Percentiles rank a stretch among this genome's conserved stretches.
These are phyloP conservation scores for Dothideomycetes sp. DNA, from an alignment of 2,329 filamentous ascomycete species.

Conservation along the genomic window DNA sequence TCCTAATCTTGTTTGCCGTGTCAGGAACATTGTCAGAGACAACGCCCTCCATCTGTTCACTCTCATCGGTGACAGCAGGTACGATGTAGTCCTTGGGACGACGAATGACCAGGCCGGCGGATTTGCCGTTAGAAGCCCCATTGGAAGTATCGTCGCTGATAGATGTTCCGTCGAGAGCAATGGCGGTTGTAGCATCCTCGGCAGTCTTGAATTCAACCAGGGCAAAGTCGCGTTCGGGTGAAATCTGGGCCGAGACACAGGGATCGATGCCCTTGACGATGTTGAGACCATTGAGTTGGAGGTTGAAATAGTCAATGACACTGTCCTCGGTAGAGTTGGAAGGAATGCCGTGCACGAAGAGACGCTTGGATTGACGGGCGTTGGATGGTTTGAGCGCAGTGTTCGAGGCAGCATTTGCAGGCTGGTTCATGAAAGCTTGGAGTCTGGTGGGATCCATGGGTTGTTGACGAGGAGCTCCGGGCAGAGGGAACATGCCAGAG, in stretches of 20 bases:
- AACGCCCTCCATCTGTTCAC: conserved; percentile 63
- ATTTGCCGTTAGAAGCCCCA: conserved; percentile 44
- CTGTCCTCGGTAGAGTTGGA: conserved; percentile 62
- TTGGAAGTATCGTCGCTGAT: conserved; percentile 53
- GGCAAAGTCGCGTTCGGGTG: conserved; percentile 70
- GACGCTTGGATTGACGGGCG: conserved; percentile 85
- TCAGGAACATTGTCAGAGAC: conserved; percentile 78
- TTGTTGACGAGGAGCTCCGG: conserved; percentile 87
- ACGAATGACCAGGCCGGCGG: conserved; percentile 60
- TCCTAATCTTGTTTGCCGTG: conserved; percentile 88
- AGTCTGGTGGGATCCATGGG: conserved; percentile 90
- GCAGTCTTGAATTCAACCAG: conserved; percentile 84
- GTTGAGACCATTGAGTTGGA: conserved; percentile 94
- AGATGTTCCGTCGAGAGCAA: conserved; percentile 79
- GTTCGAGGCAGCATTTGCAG: conserved; percentile 59
- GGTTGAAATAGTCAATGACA: conserved; percentile 80
- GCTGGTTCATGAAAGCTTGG: conserved; percentile 91
- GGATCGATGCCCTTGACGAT: conserved; percentile 76
- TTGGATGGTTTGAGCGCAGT: conserved; percentile 86
- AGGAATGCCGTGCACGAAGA: conserved; percentile 80
- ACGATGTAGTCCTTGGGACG: conserved; percentile 97
- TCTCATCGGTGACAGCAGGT: conserved; percentile 65
- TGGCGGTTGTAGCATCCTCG: conserved; percentile 79
- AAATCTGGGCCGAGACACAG: conserved; percentile 73
- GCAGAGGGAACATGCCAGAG: conserved; percentile 96